Evolutionary conservation across 441 rosid species (phyloP), one percentile per base, ranked within the genome.

Genomic region (Hura crepitans): DNA sequence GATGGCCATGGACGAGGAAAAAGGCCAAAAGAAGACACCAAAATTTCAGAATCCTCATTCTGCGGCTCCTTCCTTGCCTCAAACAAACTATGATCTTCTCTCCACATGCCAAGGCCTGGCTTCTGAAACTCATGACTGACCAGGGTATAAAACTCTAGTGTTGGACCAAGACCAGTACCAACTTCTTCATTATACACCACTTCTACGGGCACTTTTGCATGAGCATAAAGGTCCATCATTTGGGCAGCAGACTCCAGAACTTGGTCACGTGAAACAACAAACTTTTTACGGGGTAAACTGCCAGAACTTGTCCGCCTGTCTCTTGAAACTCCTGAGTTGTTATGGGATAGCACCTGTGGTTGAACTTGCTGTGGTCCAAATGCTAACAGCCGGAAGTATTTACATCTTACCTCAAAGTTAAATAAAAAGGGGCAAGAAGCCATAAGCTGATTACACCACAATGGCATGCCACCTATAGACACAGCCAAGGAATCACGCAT

Each of bases 141-240:
- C 72, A 93, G 81, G 46, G 99, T 93, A 79, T 86, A 96, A 75
- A 93, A 96, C 81, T 96, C 99, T 82, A 96, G 74, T 10, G 98
- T 96, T 46, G 99, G 99, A 77, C 99, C 99, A 78, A 96, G 96
- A 72, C 99, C 99, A 15, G 94, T 91, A 58, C 99, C 99, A 12
- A 96, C 96, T 87, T 96, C 99, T 81, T 89, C 99, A 77, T 78
- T 79, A 75, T 91, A 96, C 74, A 87, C 92, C 68, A 96, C 96
- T 79, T 96, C 99, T 71, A 96, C 73, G 20, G 89, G 87, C 60
- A 80, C 89, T 66, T 86, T 92, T 65, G 81, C 83, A 51, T 45
- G 68, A 33, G 88, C 87, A 77, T 86, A 82, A 70, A 79, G 64
- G 63, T 89, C 91, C 98, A 96, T 92, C 97, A 96, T 85, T 74